phyloP scores from a whole-genome alignment of 129 eudicot species.

The Deinandra increscens region DNA sequence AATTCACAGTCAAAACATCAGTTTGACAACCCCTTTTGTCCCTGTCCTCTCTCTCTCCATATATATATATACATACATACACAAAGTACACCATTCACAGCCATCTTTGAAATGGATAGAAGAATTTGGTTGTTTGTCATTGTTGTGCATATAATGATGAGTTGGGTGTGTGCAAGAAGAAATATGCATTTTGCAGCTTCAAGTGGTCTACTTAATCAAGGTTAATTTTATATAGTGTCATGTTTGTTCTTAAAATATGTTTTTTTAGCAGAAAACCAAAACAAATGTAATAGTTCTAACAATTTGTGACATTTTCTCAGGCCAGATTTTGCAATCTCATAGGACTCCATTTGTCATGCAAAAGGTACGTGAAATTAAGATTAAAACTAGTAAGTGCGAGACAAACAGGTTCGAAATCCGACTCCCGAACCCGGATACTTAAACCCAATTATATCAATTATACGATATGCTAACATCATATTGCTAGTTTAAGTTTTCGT shows the following conservation, averaged over 20 bases:
- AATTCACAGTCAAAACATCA: conserved; percentile 22
- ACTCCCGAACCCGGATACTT: no score
- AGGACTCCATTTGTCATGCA: neutral
- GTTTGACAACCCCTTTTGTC: conserved; percentile 33
- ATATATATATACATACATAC: neutral
- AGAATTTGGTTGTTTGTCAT: conserved; percentile 24
- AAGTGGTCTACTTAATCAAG: conserved; percentile 25
- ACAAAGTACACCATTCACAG: neutral
- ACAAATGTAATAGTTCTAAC: neutral
- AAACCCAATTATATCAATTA: no score
- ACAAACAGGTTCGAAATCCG: no score
- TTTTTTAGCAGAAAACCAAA: neutral
- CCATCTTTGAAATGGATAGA: conserved; percentile 28
- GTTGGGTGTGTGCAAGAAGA: no score
- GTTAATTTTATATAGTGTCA: conserved; percentile 11
- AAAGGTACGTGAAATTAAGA: conserved; percentile 16
- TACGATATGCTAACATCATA: no score
- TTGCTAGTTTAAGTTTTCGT: no score
- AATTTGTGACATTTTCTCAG: conserved; percentile 7
- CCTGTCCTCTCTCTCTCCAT: conserved; percentile 12
- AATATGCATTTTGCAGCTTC: conserved; percentile 20
- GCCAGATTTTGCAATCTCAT: conserved; percentile 17
- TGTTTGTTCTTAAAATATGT: neutral
- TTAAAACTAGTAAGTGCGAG: no score
- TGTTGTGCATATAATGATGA: conserved; percentile 23